phyloP scores from a whole-genome alignment of 352 stramenopile species.

The Pythium aristosporum region DNA sequence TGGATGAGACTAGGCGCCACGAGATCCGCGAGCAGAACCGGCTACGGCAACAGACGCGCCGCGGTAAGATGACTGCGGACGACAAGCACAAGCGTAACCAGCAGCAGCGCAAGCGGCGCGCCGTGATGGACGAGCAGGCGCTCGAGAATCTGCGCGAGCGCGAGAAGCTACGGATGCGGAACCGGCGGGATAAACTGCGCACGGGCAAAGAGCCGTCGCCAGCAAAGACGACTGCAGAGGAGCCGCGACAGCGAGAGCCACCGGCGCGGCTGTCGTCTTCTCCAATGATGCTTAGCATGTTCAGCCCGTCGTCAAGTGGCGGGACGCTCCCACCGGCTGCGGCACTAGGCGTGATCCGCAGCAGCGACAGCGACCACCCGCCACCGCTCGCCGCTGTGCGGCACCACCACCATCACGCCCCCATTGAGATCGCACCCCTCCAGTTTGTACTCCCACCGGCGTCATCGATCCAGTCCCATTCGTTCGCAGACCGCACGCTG shows the following conservation, averaged over 20 bases:
- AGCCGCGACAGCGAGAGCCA: not conserved
- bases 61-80: slow-evolving; percentile 42
- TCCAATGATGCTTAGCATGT: slow-evolving; percentile 4
- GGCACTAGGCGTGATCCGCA: not conserved
- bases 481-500: slow-evolving; percentile 22
- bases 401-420: slow-evolving; percentile 15
- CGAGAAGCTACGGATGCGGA: slow-evolving; percentile 48
- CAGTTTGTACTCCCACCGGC: slow-evolving; percentile 41
- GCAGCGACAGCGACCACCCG: not conserved
- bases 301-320: not conserved
- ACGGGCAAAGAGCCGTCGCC: not conserved
- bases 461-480: slow-evolving; percentile 35
- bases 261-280: slow-evolving; percentile 7
- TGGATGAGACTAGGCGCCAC: slow-evolving; percentile 38
- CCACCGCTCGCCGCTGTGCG: not conserved
- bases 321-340: slow-evolving; percentile 6
- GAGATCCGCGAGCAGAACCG: slow-evolving; percentile 64
- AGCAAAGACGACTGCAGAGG: not conserved
- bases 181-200: slow-evolving; percentile 20
- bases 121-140: slow-evolving; percentile 40
- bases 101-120: slow-evolving; percentile 48
- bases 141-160: slow-evolving; percentile 41
- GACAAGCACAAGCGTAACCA: slow-evolving; percentile 41
- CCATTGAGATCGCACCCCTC: slow-evolving; percentile 27
- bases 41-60: slow-evolving; percentile 48